Conservation (phyloP, 441 rosid species). For the Corymbia calophylla region DNA sequence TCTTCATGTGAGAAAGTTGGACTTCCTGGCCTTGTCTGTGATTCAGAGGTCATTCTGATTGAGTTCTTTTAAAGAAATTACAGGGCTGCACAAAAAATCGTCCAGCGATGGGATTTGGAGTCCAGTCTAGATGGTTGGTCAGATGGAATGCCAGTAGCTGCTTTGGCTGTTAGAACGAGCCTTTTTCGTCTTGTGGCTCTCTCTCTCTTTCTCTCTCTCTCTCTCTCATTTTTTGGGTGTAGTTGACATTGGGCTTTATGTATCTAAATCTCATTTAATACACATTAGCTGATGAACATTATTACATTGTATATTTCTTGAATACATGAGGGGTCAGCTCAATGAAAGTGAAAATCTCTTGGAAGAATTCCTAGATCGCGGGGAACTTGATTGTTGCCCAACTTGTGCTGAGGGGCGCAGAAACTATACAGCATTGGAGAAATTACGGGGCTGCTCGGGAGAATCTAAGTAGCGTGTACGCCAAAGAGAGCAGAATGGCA, state of each 20-base stretch:
- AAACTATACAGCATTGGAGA: not conserved
- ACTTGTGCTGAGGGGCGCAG: not conserved
- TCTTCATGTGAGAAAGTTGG: not conserved
- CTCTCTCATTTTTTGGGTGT: slow-evolving; percentile 10
- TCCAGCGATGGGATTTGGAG: not conserved
- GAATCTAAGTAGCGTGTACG: not conserved
- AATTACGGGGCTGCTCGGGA: not conserved
- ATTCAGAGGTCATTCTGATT: not conserved
- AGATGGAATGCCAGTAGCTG: not conserved
- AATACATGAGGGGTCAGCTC: not conserved
- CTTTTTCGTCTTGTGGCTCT: not conserved
- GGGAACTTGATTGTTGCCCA: not conserved
- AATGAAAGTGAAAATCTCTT: not conserved
- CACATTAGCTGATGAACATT: not conserved
- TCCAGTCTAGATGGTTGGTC: not conserved
- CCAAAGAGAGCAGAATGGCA: not conserved
- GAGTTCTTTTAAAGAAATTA: not conserved
- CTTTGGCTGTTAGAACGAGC: not conserved
- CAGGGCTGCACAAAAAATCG: not conserved
- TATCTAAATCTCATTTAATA: slow-evolving; percentile 16
- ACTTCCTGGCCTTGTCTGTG: not conserved
- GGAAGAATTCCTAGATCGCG: not conserved
- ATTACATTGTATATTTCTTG: not conserved
- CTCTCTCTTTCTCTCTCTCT: not conserved
- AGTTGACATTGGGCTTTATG: slow-evolving; percentile 29